Evolutionary conservation across 257 asterid species (phyloP), one percentile per base, ranked within the genome.

Genomic region (Solanum ossicruentum): DNA sequence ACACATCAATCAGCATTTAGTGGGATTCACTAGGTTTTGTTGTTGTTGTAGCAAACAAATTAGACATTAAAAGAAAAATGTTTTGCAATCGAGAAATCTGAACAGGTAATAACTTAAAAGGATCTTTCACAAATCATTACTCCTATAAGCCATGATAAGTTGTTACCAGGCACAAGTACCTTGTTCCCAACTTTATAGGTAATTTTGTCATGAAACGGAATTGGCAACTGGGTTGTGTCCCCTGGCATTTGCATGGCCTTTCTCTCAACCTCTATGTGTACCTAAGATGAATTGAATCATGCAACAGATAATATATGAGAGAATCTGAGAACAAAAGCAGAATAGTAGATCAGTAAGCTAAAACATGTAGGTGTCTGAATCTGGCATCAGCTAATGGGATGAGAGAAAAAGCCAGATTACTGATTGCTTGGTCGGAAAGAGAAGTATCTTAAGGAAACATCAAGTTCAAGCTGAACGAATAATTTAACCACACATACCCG

Each of bases 211-310:
- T 86, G 89, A 84, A 86, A 85, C 56, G 93, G 92, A 88, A 88
- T 83, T 11, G 93, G 85, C 83, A 87, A 54, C 88, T 90, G 87
- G 86, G 85, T 75, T 26, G 87, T 82, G 28, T 92, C 95, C 63
- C 91, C 94, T 84, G 93, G 92, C 80, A 81, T 73, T 88, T 89
- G 91, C 91, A 89, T 86, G 58, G 93, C 88, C 90, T 97, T 97
- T 87, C 94, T 90, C 81, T 95, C 99, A 83, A 94, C 97, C 93
- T 94, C 98, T 96, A 97, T 88, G 89, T 97, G 98, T 89, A 95
- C 99, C 99, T 97, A 90, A 85, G 70, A 84, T 52, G 87, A 71
- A 86, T 54, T 84, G 79, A 39, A 86, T 26, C 47, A 78, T 7
- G 65, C 17, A 26, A 75, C 23, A 52, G 7, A 26, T 8, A 47